These are phyloP conservation scores for Cutaneotrichosporon curvatum DNA, from an alignment of 1,284 basidiomycete genomes.

Conservation along the genomic window DNA sequence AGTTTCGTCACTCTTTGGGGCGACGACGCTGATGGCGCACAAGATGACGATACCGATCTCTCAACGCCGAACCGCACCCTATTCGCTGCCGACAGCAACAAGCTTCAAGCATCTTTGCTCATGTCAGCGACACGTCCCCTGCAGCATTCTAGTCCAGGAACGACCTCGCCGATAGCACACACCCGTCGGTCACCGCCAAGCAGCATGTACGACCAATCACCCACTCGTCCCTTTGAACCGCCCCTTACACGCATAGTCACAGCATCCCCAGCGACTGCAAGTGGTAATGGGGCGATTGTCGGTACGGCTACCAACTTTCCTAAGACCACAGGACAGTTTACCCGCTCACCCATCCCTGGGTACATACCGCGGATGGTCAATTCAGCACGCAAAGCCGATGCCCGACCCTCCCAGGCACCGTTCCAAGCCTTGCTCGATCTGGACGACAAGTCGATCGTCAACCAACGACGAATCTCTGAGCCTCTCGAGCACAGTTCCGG, in stretches of 20 bases:
- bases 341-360: too few species aligned
- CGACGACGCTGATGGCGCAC: conserved; percentile 12
- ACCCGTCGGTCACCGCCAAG: too few species aligned
- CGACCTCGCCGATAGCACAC: background rate
- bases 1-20: conserved; percentile 27
- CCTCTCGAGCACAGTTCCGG: background rate
- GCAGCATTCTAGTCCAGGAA: background rate
- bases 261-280: too few species aligned
- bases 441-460: background rate
- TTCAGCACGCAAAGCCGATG: too few species aligned
- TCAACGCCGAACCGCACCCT: conserved; percentile 19
- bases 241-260: too few species aligned
- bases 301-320: too few species aligned
- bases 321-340: too few species aligned
- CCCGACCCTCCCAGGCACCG: background rate
- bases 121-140: background rate
- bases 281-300: too few species aligned
- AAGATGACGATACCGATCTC: conserved; percentile 15
- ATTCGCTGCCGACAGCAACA: conserved; percentile 6
- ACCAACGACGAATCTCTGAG: conserved; percentile 7
- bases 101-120: background rate
- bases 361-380: too few species aligned
- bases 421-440: background rate
- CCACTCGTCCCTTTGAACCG: too few species aligned
- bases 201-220: too few species aligned